A percentile compares a stretch with the other conserved stretches of the same genome.
Evolutionary conservation across 345 rosid genomes (phyloP).

Genomic region (Gossypium herbaceum): DNA sequence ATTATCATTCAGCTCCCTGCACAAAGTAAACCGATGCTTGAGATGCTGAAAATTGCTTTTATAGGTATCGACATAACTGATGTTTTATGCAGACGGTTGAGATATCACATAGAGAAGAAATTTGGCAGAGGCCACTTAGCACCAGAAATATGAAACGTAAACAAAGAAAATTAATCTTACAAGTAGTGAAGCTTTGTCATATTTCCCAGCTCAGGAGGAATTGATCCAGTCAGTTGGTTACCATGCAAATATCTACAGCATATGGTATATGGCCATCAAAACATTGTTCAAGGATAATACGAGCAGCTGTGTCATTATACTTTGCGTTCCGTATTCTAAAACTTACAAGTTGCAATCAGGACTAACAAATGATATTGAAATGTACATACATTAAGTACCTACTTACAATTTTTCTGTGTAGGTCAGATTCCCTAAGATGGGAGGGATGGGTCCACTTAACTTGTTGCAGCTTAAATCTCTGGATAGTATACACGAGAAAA

Average conservation of each 20-base stretch:
- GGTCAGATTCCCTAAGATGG: constrained; percentile 80
- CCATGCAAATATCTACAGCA: constrained; percentile 72
- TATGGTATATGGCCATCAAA: neutral
- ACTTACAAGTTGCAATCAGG: neutral
- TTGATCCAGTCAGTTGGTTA: constrained; percentile 72
- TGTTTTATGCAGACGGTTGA: neutral
- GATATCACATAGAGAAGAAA: neutral
- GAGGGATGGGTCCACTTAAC: constrained; percentile 85
- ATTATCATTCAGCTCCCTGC: constrained; percentile 92
- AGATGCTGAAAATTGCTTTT: neutral
- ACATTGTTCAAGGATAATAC: neutral
- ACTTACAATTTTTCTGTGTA: constrained; percentile 92
- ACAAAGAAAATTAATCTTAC: constrained; percentile 32
- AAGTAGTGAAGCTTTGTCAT: constrained; percentile 95
- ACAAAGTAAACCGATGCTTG: constrained; percentile 9
- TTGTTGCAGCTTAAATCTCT: constrained; percentile 89
- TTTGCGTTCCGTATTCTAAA: neutral
- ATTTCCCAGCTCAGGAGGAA: constrained; percentile 94
- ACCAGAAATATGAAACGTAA: neutral
- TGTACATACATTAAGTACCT: constrained; percentile 1
- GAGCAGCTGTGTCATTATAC: neutral
- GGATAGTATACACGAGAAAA: constrained; percentile 17
- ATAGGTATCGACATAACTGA: neutral
- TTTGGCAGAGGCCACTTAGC: neutral
- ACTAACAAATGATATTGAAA: neutral